A percentile compares a stretch with the other conserved stretches of the same genome.
phyloP scores from a whole-genome alignment of 2,329 filamentous ascomycete genomes.

The Sarocladium brachiariae region DNA sequence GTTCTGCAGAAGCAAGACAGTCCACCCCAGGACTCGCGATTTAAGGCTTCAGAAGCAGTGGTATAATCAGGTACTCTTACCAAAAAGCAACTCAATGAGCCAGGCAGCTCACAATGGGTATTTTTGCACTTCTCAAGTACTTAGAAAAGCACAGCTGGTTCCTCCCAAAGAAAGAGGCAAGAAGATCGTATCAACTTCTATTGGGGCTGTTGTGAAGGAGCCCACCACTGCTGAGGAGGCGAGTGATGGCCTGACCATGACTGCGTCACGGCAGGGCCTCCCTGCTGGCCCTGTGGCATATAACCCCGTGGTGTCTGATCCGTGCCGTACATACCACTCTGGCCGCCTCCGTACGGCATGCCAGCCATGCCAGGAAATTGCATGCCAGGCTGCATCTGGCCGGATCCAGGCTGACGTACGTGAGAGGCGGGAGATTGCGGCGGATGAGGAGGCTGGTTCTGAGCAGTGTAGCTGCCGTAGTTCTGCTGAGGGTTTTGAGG shows the following conservation, averaged over 20 bases:
- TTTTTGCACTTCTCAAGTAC: too few species aligned
- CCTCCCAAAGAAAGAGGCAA: too few species aligned
- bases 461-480: constrained; percentile 46
- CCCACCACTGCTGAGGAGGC: constrained; percentile 48
- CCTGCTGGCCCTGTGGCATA: constrained; percentile 56
- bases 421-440: constrained; percentile 54
- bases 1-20: not conserved
- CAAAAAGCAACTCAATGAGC: constrained; percentile 2
- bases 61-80: not conserved
- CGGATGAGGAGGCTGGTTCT: constrained; percentile 43
- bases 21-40: not conserved
- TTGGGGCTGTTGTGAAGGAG: constrained; percentile 41
- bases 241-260: constrained; percentile 55
- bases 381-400: constrained; percentile 52
- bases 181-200: constrained; percentile 12
- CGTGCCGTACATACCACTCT: constrained; percentile 48
- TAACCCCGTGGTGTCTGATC: constrained; percentile 61
- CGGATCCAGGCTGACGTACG: constrained; percentile 48
- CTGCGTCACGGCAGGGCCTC: constrained; percentile 43
- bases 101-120: not conserved
- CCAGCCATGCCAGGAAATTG: constrained; percentile 58
- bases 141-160: too few species aligned
- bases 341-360: constrained; percentile 49
- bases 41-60: not conserved
- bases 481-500: constrained; percentile 56